Evolutionary conservation across 495 filamentous ascomycete genomes (phyloP), one percentile per base, ranked within the genome.

Genomic region (Hypoxylon rickii): DNA sequence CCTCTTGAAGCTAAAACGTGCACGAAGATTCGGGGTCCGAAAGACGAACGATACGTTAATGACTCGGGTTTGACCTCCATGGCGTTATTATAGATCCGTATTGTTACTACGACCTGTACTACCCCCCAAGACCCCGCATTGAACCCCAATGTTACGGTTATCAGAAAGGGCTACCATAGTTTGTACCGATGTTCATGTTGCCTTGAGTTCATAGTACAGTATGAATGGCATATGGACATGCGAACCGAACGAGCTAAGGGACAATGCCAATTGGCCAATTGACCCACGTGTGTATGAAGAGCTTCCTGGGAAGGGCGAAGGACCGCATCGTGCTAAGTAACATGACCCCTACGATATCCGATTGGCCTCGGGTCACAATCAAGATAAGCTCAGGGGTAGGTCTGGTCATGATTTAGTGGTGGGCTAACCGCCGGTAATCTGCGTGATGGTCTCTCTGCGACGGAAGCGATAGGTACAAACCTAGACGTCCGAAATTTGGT

Each of bases 231-330:
- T 48, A 33, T 13, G 49, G 40, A 29, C 44, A 44, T 48, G 22
- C 45, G 58, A 52, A 44, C 51, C 39, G 34, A 51, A 47, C 10
- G 44, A 17, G 34, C 36, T 7, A 36, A 38, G 18, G 43, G 18
- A 19, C 16, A 33, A 45, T 26, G 12, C 31, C 26, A 38, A 63
- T 63, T 63, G 59, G 59, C 34, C 38, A 54, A 54, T 34, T 34
- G 32, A 50, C 44, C 59, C 59, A 63, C 59, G 59, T 63, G 59
- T 33, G 44, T 41, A 40, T 41, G 39, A 39, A 47, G 48, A 62
- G 58, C 52, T 62, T n/a, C 39, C 17, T 52, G 43, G 22, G 57
- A 56, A 56, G 59, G 59, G 48, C 37, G 48, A 36, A 42, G 17
- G 42, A 16, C 37, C 40, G 51, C 32, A 29, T 44, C n/a, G 19